These are phyloP conservation scores for Chlorencoelia australis DNA, from an alignment of 2,329 filamentous ascomycete genomes.

Conservation along the genomic window DNA sequence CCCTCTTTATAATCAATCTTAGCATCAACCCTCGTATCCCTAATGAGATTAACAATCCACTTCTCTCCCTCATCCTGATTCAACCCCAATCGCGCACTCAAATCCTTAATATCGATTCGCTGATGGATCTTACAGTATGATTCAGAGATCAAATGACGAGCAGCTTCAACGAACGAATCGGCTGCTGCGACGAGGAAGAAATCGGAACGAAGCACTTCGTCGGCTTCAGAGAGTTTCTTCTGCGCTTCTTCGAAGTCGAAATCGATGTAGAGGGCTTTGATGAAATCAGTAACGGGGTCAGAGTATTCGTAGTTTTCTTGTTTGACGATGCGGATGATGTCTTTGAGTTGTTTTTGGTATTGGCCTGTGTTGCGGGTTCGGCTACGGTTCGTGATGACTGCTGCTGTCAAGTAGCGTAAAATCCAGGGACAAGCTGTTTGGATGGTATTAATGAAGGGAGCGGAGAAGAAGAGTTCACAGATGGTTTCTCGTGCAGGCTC, in stretches of 20 bases:
- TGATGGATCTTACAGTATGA: conserved; percentile 99
- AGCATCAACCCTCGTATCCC: conserved; percentile 91
- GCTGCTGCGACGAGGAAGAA: conserved; percentile 86
- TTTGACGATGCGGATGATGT: conserved; percentile 86
- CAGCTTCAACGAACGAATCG: conserved; percentile 86
- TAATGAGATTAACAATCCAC: conserved; percentile 99
- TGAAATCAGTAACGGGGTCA: conserved; percentile 91
- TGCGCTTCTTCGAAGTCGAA: conserved; percentile 98
- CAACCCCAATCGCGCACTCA: conserved; percentile 83
- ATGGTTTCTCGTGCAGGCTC: conserved; percentile 82
- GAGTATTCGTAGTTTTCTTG: conserved; percentile 97
- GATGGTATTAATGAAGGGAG: conserved; percentile 98
- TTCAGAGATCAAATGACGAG: conserved; percentile 94
- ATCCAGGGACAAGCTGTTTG: conserved; percentile 97
- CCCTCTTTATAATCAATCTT: conserved; percentile 99
- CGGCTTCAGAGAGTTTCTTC: conserved; percentile 74
- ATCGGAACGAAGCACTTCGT: conserved; percentile 83
- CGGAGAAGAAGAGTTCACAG: conserved; percentile 94
- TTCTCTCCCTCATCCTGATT: conserved; percentile 96
- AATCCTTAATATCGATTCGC: conserved; percentile 94
- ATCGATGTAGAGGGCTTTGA: conserved; percentile 88
- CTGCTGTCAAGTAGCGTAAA: conserved; percentile 83
- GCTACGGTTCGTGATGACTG: conserved; percentile 87
- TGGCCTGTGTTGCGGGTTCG: conserved; percentile 69
- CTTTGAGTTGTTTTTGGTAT: conserved; percentile 98